Evolutionary conservation across 176 grass and related monocot species (phyloP).

Genomic region (Poa pratensis): DNA sequence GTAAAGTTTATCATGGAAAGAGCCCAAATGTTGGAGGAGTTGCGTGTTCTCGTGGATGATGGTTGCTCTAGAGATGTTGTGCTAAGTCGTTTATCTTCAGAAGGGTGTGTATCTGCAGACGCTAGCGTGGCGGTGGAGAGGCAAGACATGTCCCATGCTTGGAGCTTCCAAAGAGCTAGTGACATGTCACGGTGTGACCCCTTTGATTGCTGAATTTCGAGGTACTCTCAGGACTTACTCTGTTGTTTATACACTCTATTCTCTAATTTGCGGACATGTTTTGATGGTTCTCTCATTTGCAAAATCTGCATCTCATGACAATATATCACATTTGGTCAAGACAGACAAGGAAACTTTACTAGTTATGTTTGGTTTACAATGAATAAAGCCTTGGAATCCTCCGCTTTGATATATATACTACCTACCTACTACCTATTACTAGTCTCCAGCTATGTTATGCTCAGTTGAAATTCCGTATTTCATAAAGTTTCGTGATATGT

Average conservation of each 20-base stretch:
- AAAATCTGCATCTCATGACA: constrained; percentile 3
- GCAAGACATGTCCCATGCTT: neutral
- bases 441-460: neutral
- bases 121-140: constrained; percentile 51
- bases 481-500: neutral
- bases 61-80: constrained; percentile 49
- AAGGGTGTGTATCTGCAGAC: constrained; percentile 49
- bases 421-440: neutral
- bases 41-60: constrained; percentile 43
- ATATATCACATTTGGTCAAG: constrained; percentile 18
- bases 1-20: constrained; percentile 56
- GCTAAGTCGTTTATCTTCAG: constrained; percentile 39
- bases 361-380: constrained; percentile 9
- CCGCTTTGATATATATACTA: neutral
- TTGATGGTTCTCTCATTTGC: neutral
- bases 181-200: constrained; percentile 40
- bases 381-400: neutral
- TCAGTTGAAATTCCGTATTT: neutral
- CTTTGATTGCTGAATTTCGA: constrained; percentile 46
- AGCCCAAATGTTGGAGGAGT: constrained; percentile 58
- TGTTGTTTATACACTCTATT: neutral
- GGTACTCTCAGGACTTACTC: constrained; percentile 18
- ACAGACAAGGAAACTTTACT: neutral
- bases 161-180: constrained; percentile 41
- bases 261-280: neutral